Evolutionary conservation across 139 green algal species (phyloP), one percentile per base, ranked within the genome.

Genomic region (Penium margaritaceum): DNA sequence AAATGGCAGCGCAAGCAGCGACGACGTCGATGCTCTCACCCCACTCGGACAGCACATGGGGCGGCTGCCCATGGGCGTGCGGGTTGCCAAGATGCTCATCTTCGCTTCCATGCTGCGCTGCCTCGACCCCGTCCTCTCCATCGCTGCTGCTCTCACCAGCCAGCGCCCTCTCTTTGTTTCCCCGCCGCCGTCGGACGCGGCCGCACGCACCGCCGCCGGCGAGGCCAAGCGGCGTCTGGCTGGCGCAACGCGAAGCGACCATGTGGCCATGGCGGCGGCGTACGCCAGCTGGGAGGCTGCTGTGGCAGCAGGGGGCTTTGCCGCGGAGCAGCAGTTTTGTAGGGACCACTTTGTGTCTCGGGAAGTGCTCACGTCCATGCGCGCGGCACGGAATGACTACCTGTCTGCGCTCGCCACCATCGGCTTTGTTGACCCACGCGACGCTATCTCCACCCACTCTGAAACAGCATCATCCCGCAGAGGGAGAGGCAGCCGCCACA

Each of bases 11-110:
- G 87, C 84, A 0, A 62, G 90, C 34, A 58, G 76, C 41, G 43
- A 66, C 30, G 14, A 9, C 4, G 58, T 58, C 6, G 38, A 84
- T 30, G 51, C n/a, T 2, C 21, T 96, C 53, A 95, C 90, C 2
- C 70, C 78, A 33, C 85, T 96, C 46, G 90, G 90, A 2, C 75
- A 77, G 21, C 90, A 95, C 82, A 82, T 96, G 55, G 88, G 87
- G 7, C 74, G 77, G n/a, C 82, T 96, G 67, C 90, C 90, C 27
- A 74, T 96, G 57, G 80, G 88, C 21, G 85, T 86, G 2, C 72
- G 75, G 14, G 68, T 94, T 1, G 90, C 88, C 44, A 96, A 96
- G 84, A 83, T 96, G 85, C 86, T 95, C 53, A 71, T 95, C 5
- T 92, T 90, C 46, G 87, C 77, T 38, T 70, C 85, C 1, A 72